Conservation (phyloP, 768 basidiomycete species). For the Trichaptum fuscoviolaceum region DNA sequence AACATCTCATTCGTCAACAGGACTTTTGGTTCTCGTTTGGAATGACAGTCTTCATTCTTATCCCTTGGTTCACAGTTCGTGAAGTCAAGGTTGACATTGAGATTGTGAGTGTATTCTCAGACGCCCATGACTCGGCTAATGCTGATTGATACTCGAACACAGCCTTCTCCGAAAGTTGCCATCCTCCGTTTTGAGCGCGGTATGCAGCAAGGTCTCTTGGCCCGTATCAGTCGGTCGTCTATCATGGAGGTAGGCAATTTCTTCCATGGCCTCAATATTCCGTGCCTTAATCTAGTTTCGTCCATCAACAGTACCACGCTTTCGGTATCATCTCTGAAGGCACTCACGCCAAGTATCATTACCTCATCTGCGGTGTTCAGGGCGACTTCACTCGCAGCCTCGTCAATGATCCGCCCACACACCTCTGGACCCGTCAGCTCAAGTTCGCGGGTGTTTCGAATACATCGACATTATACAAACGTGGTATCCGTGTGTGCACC, state of each 20-base stretch:
- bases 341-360: constrained; percentile 35
- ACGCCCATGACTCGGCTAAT: constrained; percentile 7
- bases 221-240: constrained; percentile 33
- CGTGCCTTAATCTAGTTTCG: background rate
- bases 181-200: constrained; percentile 37
- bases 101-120: constrained; percentile 26
- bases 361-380: constrained; percentile 41
- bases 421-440: constrained; percentile 39
- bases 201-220: constrained; percentile 42
- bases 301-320: constrained; percentile 15
- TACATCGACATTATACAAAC: constrained; percentile 37
- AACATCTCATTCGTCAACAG: constrained; percentile 31
- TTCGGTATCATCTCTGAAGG: constrained; percentile 28
- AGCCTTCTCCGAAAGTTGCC: constrained; percentile 40
- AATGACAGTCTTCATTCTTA: constrained; percentile 35
- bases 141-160: constrained; percentile 6
- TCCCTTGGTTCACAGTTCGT: constrained; percentile 37
- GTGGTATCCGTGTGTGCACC: constrained; percentile 41
- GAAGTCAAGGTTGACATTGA: constrained; percentile 37
- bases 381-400: constrained; percentile 39
- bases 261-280: background rate
- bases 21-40: constrained; percentile 38
- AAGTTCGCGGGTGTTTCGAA: constrained; percentile 43
- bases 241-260: constrained; percentile 28
- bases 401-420: constrained; percentile 34